These are phyloP conservation scores for Aegle marmelos DNA, from an alignment of 345 rosid species.

Conservation along the genomic window DNA sequence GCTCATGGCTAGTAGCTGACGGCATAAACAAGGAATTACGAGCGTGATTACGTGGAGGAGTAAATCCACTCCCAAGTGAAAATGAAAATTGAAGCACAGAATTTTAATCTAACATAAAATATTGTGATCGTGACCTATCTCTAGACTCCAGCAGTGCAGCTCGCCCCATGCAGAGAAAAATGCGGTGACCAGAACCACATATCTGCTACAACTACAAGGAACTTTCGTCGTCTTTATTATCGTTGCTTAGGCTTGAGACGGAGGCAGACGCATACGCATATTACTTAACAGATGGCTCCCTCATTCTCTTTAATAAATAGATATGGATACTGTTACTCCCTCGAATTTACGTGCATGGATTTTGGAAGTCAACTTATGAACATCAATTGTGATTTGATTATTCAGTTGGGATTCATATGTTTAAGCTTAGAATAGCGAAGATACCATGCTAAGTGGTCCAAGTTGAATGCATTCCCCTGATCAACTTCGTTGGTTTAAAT, in stretches of 20 bases:
- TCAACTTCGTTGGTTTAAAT: background rate
- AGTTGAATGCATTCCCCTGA: background rate
- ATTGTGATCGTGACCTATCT: background rate
- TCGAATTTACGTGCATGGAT: background rate
- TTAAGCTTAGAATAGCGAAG: background rate
- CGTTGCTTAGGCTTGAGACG: too few species aligned
- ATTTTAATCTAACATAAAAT: background rate
- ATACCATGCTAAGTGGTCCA: too few species aligned
- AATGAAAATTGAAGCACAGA: background rate
- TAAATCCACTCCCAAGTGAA: background rate
- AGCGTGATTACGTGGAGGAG: background rate
- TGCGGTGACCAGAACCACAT: too few species aligned
- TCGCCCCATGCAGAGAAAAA: too few species aligned
- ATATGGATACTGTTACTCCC: too few species aligned
- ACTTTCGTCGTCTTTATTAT: too few species aligned
- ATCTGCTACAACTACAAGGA: too few species aligned
- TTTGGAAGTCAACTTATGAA: background rate
- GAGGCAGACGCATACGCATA: too few species aligned
- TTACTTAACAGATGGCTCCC: too few species aligned
- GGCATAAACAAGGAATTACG: too few species aligned
- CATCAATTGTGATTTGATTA: background rate
- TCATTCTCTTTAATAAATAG: too few species aligned
- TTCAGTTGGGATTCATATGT: background rate
- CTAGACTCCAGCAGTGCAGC: background rate
- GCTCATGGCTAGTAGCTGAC: too few species aligned